Evolutionary conservation across 225 moss, liverwort and hornwort species (phyloP).

Genomic region (Ulota crispa): DNA sequence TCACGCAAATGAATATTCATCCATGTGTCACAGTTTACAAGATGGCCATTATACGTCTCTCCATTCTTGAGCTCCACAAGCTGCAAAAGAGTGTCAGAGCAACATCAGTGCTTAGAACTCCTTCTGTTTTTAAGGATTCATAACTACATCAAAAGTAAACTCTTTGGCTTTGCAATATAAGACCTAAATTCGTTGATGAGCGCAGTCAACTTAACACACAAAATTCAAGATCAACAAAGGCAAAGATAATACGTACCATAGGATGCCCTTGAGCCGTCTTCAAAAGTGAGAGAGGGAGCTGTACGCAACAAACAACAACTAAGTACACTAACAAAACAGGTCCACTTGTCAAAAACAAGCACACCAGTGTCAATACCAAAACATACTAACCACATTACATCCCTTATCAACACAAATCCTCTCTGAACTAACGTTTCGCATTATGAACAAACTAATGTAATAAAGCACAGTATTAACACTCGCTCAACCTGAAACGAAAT

Average conservation of each 20-base stretch:
- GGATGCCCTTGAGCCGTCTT: conserved; percentile 99
- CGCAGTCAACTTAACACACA: not conserved
- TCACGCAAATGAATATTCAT: conserved; percentile 99
- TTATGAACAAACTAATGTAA: not conserved
- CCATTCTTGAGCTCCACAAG: conserved; percentile 97
- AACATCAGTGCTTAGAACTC: not conserved
- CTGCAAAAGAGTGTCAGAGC: conserved; percentile 38
- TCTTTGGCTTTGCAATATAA: not conserved
- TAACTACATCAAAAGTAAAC: not conserved
- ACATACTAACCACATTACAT: not conserved
- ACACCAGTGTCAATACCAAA: not conserved
- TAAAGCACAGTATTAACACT: not conserved
- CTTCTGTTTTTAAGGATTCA: not conserved
- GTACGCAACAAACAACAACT: conserved; percentile 26
- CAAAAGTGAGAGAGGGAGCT: conserved; percentile 88
- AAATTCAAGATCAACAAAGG: not conserved
- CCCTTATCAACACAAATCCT: not conserved
- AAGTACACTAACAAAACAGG: not conserved
- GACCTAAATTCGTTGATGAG: not conserved
- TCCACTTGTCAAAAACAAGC: not conserved
- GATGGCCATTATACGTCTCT: conserved; percentile 90
- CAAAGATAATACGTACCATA: conserved; percentile 53
- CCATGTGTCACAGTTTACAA: conserved; percentile 95
- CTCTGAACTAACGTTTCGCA: not conserved
- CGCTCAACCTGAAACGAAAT: not conserved